Evolutionary conservation across 225 moss, liverwort and hornwort species (phyloP).

Genomic region (Polytrichum formosum): DNA sequence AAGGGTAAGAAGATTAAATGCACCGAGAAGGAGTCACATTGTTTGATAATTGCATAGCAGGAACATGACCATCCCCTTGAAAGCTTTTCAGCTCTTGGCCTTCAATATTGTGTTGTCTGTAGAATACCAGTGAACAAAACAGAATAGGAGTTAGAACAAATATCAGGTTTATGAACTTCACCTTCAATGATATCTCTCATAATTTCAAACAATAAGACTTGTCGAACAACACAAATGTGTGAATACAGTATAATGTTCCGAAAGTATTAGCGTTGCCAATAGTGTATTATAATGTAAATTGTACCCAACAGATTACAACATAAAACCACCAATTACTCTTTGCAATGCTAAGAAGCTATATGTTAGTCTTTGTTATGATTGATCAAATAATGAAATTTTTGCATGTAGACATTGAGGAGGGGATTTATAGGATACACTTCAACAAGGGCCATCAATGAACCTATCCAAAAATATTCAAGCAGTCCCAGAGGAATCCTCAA

Average conservation of each 20-base stretch:
- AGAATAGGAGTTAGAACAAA: neutral
- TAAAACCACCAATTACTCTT: too few species aligned
- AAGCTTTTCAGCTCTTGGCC: slow-evolving; percentile 23
- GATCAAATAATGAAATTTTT: too few species aligned
- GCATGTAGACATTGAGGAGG: too few species aligned
- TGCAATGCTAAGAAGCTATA: too few species aligned
- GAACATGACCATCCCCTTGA: slow-evolving; percentile 20
- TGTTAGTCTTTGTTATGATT: too few species aligned
- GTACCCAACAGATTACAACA: too few species aligned
- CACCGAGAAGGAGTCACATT: slow-evolving; percentile 49
- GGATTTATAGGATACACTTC: too few species aligned
- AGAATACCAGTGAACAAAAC: neutral
- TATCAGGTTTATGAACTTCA: neutral
- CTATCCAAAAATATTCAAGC: too few species aligned
- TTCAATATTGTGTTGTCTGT: slow-evolving; percentile 38
- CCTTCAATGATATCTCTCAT: neutral
- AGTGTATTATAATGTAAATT: too few species aligned
- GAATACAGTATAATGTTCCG: neutral
- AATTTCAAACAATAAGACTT: neutral
- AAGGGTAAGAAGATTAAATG: slow-evolving; percentile 4
- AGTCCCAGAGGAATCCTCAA: too few species aligned
- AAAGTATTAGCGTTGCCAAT: too few species aligned
- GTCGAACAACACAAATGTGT: neutral
- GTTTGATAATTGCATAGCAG: slow-evolving; percentile 17
- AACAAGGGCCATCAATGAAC: too few species aligned